Base-by-base conservation (phyloP, 2,329 filamentous ascomycete genomes). In the Penicillium paneum region DNA sequence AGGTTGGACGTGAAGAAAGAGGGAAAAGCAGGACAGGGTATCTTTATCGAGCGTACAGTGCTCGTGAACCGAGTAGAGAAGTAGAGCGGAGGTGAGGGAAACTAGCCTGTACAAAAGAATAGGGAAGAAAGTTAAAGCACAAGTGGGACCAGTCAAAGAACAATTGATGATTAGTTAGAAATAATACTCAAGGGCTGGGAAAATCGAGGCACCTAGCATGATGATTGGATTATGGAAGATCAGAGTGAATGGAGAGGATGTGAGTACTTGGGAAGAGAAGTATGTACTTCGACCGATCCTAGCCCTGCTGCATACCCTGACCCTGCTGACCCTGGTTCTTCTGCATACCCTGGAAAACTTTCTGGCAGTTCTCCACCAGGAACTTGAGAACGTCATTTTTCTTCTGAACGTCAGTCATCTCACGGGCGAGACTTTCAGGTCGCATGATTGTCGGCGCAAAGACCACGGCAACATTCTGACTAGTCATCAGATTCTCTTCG, bases 391-490 rank as follows among this genome's bases (percentile, higher is more conserved):
- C 91, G 60, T 88, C 82, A 65, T 96, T 96, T 81, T 97, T 97
- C 64, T 87, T 83, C 70, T 94, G 89, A 81, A 96, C 96, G 71
- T 99, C 94, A 29, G 87, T 93, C 86, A 99, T 95, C 73, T 99
- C 94, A 57, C 91, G 86, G 72, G 96, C 91, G 57, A 97, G 83
- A 67, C 88, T 93, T 69, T 86, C 82, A 53, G 95, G 91, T 64
- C 93, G 85, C 90, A 99, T 96, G 64, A 99, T 95, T 1, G 94
- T 99, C 8, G 94, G 94, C 8, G 94, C 94, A 71, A 99, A 99
- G 35, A 99, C 94, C 39, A 99, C 94, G 3, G 94, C 91, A 57
- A 97, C 78, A 70, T 99, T 99, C 75, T 95, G 90, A 53, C 93
- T 90, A 24, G 91, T 96, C 94, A 99, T 99, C 72, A 97, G 74